Conservation (phyloP, 2,329 filamentous ascomycete genomes). For the Neonectria faginata region DNA sequence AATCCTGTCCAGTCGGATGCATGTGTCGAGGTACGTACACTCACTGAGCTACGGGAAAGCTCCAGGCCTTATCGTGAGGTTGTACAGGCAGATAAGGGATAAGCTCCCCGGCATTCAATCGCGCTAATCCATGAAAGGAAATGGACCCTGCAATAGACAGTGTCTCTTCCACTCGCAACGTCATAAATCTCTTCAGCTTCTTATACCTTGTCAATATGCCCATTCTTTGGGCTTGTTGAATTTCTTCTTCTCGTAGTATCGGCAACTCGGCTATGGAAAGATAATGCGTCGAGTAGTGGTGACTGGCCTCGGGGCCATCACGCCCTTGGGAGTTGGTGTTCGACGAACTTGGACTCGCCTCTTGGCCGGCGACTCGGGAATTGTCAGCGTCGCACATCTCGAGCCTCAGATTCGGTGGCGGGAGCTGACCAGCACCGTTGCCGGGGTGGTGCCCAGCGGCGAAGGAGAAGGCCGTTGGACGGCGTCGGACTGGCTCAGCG, state of each 20-base stretch:
- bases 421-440: slow-evolving; percentile 84
- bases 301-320: slow-evolving; percentile 84
- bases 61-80: slow-evolving; percentile 32
- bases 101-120: slow-evolving; percentile 1
- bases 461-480: slow-evolving; percentile 60
- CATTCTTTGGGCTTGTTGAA: background rate
- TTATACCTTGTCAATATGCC: background rate
- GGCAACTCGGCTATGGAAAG: slow-evolving; percentile 53
- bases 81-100: slow-evolving; percentile 2
- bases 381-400: slow-evolving; percentile 76
- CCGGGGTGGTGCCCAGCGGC: slow-evolving; percentile 78
- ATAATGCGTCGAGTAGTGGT: slow-evolving; percentile 81
- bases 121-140: slow-evolving; percentile 41
- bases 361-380: slow-evolving; percentile 81
- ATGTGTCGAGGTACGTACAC: slow-evolving; percentile 5
- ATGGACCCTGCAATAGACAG: slow-evolving; percentile 13
- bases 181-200: slow-evolving; percentile 8
- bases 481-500: slow-evolving; percentile 65
- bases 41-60: background rate
- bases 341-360: slow-evolving; percentile 84
- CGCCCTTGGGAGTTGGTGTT: slow-evolving; percentile 84
- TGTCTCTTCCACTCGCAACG: background rate
- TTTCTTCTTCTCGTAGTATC: background rate
- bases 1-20: background rate
- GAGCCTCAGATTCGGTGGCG: slow-evolving; percentile 70